A percentile compares a stretch with the other conserved stretches of the same genome.
phyloP scores from a whole-genome alignment of 2,329 filamentous ascomycete species.

The Fusarium camptoceras region DNA sequence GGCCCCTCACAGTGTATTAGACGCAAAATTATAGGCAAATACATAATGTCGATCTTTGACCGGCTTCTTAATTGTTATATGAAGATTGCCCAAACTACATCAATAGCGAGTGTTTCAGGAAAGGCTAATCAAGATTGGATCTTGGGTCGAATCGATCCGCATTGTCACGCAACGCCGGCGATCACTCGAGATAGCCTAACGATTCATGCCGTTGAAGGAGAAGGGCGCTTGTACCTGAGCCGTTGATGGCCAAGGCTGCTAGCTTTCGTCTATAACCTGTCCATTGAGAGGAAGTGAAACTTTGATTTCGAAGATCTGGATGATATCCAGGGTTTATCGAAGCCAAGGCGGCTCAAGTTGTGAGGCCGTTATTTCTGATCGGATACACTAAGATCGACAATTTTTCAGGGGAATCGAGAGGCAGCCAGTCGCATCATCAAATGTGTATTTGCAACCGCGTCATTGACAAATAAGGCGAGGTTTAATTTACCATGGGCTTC shows the following conservation, averaged over 20 bases:
- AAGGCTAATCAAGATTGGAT: constrained; percentile 17
- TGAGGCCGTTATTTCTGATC: background rate
- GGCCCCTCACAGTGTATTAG: constrained; percentile 34
- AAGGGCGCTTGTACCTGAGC: background rate
- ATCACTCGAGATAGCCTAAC: background rate
- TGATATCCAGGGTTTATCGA: background rate
- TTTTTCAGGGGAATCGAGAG: constrained; percentile 24
- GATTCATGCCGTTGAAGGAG: constrained; percentile 9
- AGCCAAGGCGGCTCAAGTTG: background rate
- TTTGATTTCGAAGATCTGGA: background rate
- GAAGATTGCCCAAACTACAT: constrained; percentile 26
- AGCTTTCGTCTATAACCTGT: background rate
- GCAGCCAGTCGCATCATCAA: constrained; percentile 18
- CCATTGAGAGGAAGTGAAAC: background rate
- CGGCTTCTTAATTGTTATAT: constrained; percentile 18
- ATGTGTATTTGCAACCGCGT: constrained; percentile 14
- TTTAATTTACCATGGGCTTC: constrained; percentile 4
- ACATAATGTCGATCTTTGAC: constrained; percentile 16
- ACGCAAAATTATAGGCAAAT: constrained; percentile 21
- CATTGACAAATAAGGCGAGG: constrained; percentile 14
- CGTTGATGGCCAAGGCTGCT: background rate
- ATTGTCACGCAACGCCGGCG: background rate
- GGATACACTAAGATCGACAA: background rate
- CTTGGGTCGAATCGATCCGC: constrained; percentile 1
- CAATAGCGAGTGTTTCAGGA: constrained; percentile 17